A percentile compares a stretch with the other conserved stretches of the same genome.
phyloP scores from a whole-genome alignment of 768 basidiomycete species.

The Mycena pura region DNA sequence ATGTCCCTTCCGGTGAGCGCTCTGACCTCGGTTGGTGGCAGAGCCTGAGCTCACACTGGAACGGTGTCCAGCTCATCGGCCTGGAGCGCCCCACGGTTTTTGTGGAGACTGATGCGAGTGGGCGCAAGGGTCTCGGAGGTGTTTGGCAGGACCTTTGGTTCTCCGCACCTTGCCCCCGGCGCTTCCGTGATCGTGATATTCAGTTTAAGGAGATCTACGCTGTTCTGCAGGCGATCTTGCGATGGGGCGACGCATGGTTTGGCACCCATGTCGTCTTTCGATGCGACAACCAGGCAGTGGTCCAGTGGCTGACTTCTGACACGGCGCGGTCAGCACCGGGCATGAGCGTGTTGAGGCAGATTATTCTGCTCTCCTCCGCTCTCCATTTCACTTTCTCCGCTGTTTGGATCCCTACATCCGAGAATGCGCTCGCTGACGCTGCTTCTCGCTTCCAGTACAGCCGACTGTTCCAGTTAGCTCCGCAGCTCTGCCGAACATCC shows the following conservation, averaged over 20 bases:
- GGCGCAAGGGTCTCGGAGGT: slow-evolving; percentile 28
- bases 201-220: slow-evolving; percentile 43
- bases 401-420: slow-evolving; percentile 8
- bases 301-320: slow-evolving; percentile 18
- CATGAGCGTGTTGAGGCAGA: not conserved
- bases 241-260: slow-evolving; percentile 34
- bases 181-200: slow-evolving; percentile 33
- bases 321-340: not conserved
- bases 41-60: slow-evolving; percentile 32
- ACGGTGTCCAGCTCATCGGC: slow-evolving; percentile 31
- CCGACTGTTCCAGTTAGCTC: slow-evolving; percentile 7
- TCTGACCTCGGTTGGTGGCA: slow-evolving; percentile 43
- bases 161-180: slow-evolving; percentile 29
- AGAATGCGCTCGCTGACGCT: slow-evolving; percentile 21
- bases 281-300: slow-evolving; percentile 36
- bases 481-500: not conserved
- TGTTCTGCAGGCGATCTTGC: slow-evolving; percentile 36
- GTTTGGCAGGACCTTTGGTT: slow-evolving; percentile 31
- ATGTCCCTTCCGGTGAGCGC: slow-evolving; percentile 29
- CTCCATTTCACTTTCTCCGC: slow-evolving; percentile 18
- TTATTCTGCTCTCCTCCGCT: not conserved
- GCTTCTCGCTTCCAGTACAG: slow-evolving; percentile 25
- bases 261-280: slow-evolving; percentile 36
- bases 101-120: slow-evolving; percentile 42
- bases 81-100: slow-evolving; percentile 10